Evolutionary conservation across 2,329 filamentous ascomycete species (phyloP), one percentile per base, ranked within the genome.

Genomic region (Microdochium paspali): DNA sequence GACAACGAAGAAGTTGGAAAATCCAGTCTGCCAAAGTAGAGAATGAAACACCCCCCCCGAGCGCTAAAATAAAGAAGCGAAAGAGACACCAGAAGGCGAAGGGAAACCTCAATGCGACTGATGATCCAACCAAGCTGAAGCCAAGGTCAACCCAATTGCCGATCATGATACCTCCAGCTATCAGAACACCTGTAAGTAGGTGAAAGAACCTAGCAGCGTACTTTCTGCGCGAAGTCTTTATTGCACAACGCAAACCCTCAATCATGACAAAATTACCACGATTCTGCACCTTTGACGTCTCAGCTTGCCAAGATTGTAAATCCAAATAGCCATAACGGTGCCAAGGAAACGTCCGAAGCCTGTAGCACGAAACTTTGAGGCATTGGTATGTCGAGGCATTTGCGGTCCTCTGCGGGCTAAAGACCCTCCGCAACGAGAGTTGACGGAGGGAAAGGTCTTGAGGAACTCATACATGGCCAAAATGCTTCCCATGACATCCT

Each of bases 1-100:
- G 45, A 85, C 81, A 23, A 85, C 77, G 58, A 83, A 67, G 61
- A 84, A 84, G 61, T 81, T 80, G 62, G n/a, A 74, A 76, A 15
- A 76, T 65, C 77, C 77, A 80, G 62, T 80, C 81, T 31, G 72
- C 73, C 44, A 73, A 76, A 0, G 80, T 85, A 2, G 77, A 76
- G 31, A 84, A 64, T 1, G 82, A n/a, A 6, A 40, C 9, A 40
- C 20, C 15, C 7, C 15, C 32, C 7, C 9, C 20, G 15, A 21
- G 18, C 15, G 32, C 20, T 7, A 40, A n/a, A n/a, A 40, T 40
- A 6, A 6, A n/a, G 32, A 40, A n/a, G 15, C 15, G 7, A n/a
- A 40, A 40, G 32, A 40, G 15, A n/a, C 15, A 18, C 20, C 18
- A n/a, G 32, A 40, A 40, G 6, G 32, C 32, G 7, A 40, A n/a